Base-by-base conservation (phyloP, 306 rosid genomes). In the Cicer cuneatum region DNA sequence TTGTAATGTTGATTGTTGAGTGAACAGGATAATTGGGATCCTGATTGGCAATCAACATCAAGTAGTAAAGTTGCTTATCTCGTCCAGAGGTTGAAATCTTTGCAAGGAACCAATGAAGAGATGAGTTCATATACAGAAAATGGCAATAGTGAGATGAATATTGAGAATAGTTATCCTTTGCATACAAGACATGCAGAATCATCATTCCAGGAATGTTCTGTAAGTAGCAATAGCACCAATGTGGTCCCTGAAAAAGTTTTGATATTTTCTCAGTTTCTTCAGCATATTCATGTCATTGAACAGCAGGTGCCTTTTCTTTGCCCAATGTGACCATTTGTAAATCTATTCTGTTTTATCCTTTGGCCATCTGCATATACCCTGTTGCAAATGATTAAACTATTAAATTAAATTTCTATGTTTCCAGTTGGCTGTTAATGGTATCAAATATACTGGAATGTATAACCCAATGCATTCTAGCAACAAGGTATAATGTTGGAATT, bases 41-140 rank as follows among this genome's bases (percentile, higher is more conserved):
- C 98, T 60, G 98, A 94, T 87, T 94, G 98, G 98, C 95, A 94
- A 71, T 91, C 97, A 64, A 94, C 98, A 16, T 90, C 97, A 51
- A 94, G 98, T 88, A 94, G 93, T 84, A 94, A 94, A 83, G 97
- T 92, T 42, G 51, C 92, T 43, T 94, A 92, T 84, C 87, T 94
- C 6, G 61, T 90, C 49, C 83, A 79, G 83, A 88, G 85, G 76
- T 79, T 94, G 86, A 90, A 87, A 78, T 86, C 91, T 76, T 79
- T 91, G 83, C 89, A 75, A 70, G 94, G 85, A 83, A 82, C 75
- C 65, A 87, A 84, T 77, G 77, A 74, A 41, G 82, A 77, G 72
- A 64, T 57, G 80, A 53, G 67, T 71, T 68, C 43, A 73, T 39
- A 49, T 77, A n/a, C 21, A 24, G 78, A 74, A 35, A 72, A 52